Evolutionary conservation across 306 rosid species (phyloP).

Genomic region (Glycine tomentella): DNA sequence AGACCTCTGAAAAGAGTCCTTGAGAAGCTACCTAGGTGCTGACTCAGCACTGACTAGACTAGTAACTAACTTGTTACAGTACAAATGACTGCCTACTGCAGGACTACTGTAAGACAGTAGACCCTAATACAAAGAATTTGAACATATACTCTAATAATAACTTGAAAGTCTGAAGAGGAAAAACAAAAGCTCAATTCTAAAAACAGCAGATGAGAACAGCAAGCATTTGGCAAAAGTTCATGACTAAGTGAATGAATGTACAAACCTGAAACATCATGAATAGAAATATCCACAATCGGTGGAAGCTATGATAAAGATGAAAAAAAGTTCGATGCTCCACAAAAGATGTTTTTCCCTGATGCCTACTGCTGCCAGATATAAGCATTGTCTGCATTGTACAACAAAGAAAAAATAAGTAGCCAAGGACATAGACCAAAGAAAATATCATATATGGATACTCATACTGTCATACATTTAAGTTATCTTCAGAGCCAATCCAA

Average conservation of each 20-base stretch:
- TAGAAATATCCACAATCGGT: constrained; percentile 94
- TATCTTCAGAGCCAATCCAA: constrained; percentile 19
- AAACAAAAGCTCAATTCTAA: neutral
- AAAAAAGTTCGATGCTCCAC: constrained; percentile 97
- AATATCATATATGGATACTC: constrained; percentile 8
- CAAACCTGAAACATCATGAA: constrained; percentile 98
- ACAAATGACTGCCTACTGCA: no score
- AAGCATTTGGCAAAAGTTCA: constrained; percentile 20
- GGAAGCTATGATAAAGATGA: constrained; percentile 96
- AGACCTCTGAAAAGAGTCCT: no score
- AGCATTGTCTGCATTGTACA: constrained; percentile 61
- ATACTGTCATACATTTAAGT: constrained; percentile 8
- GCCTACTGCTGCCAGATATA: constrained; percentile 62
- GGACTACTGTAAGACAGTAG: no score
- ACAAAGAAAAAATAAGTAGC: constrained; percentile 9
- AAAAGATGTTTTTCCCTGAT: constrained; percentile 90
- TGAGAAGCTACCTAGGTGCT: no score
- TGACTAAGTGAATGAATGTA: neutral
- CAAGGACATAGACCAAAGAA: constrained; percentile 20
- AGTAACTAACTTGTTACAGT: no score
- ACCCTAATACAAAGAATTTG: no score
- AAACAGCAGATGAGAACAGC: constrained; percentile 8
- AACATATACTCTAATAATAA: no score
- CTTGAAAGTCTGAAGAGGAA: neutral
- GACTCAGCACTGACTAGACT: no score